phyloP scores from a whole-genome alignment of 306 rosid genomes.

The Abrus precatorius region DNA sequence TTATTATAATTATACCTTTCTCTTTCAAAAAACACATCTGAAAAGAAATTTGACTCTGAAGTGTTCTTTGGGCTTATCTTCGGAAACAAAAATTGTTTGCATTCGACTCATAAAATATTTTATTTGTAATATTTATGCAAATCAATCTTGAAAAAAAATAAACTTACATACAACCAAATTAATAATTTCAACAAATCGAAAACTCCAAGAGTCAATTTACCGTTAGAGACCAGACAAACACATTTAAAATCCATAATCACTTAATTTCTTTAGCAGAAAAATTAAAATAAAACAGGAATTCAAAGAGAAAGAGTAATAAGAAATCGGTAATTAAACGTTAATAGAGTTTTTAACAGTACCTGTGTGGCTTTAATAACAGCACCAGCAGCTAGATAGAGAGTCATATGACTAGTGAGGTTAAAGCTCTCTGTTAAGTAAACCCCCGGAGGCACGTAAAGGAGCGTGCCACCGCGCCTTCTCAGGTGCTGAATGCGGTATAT shows the following conservation, averaged over 20 bases:
- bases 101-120: too few relatives aligned
- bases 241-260: too few relatives aligned
- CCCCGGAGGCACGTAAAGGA: constrained; percentile 81
- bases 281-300: neutral
- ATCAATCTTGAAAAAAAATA: neutral
- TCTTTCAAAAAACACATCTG: neutral
- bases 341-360: constrained; percentile 48
- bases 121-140: neutral
- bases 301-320: too few relatives aligned
- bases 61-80: too few relatives aligned
- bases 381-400: constrained; percentile 83
- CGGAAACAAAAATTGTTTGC: too few relatives aligned
- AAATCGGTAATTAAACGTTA: neutral
- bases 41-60: neutral
- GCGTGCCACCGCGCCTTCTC: constrained; percentile 74
- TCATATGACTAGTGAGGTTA: constrained; percentile 88
- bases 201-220: neutral
- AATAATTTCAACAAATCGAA: neutral
- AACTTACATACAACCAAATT: neutral
- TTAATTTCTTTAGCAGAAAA: neutral
- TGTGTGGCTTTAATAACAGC: constrained; percentile 88
- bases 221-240: too few relatives aligned
- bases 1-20: neutral
- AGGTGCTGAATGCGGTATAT: constrained; percentile 74
- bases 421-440: constrained; percentile 81